Percentiles rank a stretch among this genome's conserved stretches.
phyloP scores from a whole-genome alignment of 768 basidiomycete species.

The Pholiota molesta region DNA sequence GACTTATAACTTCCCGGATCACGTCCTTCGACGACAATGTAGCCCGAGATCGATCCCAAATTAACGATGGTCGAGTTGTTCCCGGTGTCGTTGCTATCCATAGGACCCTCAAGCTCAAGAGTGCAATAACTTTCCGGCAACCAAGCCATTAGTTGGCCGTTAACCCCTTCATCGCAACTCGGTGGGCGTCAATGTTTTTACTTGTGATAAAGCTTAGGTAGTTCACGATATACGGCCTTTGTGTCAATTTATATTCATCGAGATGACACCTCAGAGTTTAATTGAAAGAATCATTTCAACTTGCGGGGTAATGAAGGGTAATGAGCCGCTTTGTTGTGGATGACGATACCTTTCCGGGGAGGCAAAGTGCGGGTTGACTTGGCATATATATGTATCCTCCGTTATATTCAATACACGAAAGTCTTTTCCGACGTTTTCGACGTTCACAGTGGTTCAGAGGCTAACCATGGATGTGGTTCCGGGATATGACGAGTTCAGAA shows the following conservation, averaged over 20 bases:
- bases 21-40: background rate
- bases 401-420: too few species aligned
- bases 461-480: background rate
- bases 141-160: background rate
- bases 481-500: background rate
- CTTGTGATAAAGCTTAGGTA: background rate
- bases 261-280: background rate
- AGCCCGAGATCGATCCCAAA: background rate
- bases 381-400: background rate
- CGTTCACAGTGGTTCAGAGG: background rate
- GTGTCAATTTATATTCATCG: background rate
- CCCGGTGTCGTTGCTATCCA: background rate
- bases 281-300: background rate
- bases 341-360: background rate
- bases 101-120: background rate
- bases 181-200: slow-evolving; percentile 1
- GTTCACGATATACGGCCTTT: background rate
- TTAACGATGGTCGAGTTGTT: background rate
- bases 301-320: background rate
- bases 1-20: slow-evolving; percentile 4
- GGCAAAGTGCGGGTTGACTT: background rate
- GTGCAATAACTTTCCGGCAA: background rate
- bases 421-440: background rate
- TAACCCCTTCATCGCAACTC: background rate
- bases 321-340: background rate